Evolutionary conservation across 306 rosid species (phyloP).

Genomic region (Fagus crenata): DNA sequence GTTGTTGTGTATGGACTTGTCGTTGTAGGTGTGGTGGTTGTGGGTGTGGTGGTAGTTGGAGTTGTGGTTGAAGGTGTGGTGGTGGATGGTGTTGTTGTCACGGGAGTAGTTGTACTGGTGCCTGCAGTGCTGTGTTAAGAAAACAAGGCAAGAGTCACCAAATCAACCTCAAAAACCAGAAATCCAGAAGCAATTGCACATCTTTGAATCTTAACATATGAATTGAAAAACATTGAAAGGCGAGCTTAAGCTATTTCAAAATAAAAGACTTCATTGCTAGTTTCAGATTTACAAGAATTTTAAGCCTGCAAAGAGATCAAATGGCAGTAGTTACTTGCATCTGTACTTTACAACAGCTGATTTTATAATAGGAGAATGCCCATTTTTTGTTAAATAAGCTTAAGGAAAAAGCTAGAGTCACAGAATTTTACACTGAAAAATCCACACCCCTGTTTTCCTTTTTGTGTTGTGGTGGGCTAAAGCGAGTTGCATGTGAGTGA

Average conservation of each 20-base stretch:
- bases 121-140: slow-evolving; percentile 44
- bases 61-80: slow-evolving; percentile 26
- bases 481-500: too few species aligned
- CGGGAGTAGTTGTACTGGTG: slow-evolving; percentile 44
- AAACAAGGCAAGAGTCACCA: slow-evolving; percentile 6
- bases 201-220: neutral
- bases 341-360: neutral
- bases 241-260: neutral
- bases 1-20: slow-evolving; percentile 38
- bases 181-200: neutral
- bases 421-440: too few species aligned
- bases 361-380: neutral
- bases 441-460: too few species aligned
- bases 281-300: neutral
- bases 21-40: slow-evolving; percentile 31
- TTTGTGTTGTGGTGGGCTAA: too few species aligned
- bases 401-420: too few species aligned
- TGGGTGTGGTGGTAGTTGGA: slow-evolving; percentile 32
- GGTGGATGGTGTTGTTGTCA: slow-evolving; percentile 27
- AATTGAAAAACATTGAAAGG: neutral
- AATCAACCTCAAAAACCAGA: neutral
- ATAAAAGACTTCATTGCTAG: neutral
- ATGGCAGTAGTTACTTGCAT: neutral
- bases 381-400: neutral
- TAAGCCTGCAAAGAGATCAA: neutral